Conservation (phyloP, 352 stramenopile genomes). For the Globisporangium middletonii region DNA sequence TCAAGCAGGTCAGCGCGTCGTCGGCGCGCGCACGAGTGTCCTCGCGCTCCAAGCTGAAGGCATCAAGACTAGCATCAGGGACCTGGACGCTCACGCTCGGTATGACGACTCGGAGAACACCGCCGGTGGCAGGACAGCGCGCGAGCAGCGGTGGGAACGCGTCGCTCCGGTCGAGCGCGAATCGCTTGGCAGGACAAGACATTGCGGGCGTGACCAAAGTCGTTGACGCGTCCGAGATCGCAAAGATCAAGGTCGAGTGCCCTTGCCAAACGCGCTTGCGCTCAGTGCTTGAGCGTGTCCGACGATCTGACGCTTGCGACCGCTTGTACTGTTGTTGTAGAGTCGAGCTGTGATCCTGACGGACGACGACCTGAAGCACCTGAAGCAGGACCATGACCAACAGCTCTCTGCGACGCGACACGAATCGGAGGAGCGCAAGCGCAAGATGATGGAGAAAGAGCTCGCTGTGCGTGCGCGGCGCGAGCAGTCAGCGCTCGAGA, state of each 20-base stretch:
- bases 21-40: too few relatives aligned
- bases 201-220: slow-evolving; percentile 44
- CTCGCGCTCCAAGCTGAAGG: neutral
- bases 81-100: neutral
- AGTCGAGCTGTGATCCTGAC: slow-evolving; percentile 55
- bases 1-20: too few relatives aligned
- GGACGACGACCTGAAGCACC: slow-evolving; percentile 29
- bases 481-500: slow-evolving; percentile 65
- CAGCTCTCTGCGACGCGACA: slow-evolving; percentile 38
- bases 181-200: slow-evolving; percentile 48
- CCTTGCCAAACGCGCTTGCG: neutral
- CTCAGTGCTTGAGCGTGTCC: neutral
- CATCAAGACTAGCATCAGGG: neutral
- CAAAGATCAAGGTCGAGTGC: slow-evolving; percentile 30
- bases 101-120: slow-evolving; percentile 2
- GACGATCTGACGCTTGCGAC: neutral
- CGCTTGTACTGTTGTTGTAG: slow-evolving; percentile 2
- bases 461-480: slow-evolving; percentile 51
- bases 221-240: slow-evolving; percentile 26
- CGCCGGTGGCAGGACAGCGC: neutral
- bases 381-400: slow-evolving; percentile 37
- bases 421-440: slow-evolving; percentile 63
- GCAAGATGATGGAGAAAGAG: slow-evolving; percentile 75
- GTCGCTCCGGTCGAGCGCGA: slow-evolving; percentile 25
- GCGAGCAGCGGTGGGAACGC: slow-evolving; percentile 1